Evolutionary conservation across 805 yeast genomes (phyloP), one percentile per base, ranked within the genome.

Genomic region (Spathaspora hagerdaliae): DNA sequence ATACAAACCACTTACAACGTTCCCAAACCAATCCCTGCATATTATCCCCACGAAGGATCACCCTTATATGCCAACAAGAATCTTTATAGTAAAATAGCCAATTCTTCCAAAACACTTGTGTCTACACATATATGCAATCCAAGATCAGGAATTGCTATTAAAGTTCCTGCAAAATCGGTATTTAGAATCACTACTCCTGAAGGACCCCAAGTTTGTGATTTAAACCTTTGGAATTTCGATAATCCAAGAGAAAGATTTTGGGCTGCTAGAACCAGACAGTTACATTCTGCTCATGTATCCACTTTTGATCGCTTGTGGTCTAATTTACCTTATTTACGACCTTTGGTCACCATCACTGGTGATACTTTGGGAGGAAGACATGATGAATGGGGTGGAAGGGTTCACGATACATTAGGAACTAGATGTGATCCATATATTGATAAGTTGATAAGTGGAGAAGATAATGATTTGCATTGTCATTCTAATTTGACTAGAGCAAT

Each of bases 351-450:
- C 7, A 80, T 82, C 49, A 79, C 83, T 24, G 83, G 73, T 12
- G 87, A 82, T 54, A 73, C 84, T 0, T 64, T 82, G 53, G 61
- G 63, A 35, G 75, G 78, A 33, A 73, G 83, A 50, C 77, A 77
- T 51, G 82, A 81, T 51, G 82, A 79, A 56, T 76, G 81, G 79
- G 84, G 85, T 45, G 85, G 85, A 43, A 65, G 83, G 46, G 75
- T 79, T 40, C 85, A 82, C 56, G 88, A 82, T 56, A 70, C 83
- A 33, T 64, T 82, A 58, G 87, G 87, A 31, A 82, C 87, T 2
- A 67, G 87, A 50, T 82, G 87, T 57, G 87, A 82, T 53, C 87
- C 87, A 1, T 82, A 82, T 52, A 85, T 81, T 11, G 87, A 82
- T 56, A 78, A 77, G 52, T 60, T 82, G 49, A 65, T 82, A 43